These are phyloP conservation scores for Postia placenta DNA, from an alignment of 768 basidiomycete species.

Conservation along the genomic window DNA sequence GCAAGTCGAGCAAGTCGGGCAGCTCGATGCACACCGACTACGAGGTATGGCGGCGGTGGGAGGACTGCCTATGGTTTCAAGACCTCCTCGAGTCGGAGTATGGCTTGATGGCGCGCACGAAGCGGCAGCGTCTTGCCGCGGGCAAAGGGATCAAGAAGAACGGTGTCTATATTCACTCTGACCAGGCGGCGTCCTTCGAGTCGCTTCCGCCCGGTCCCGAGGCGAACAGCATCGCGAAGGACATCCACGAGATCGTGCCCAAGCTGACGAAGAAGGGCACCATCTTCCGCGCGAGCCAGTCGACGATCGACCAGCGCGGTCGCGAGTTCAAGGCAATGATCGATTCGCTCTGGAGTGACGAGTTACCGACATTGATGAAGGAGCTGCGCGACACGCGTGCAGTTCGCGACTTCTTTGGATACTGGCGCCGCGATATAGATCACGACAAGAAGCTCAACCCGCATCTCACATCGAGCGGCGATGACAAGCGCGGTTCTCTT, in stretches of 20 bases:
- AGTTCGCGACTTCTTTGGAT: constrained; percentile 73
- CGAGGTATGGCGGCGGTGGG: constrained; percentile 77
- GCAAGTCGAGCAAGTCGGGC: constrained; percentile 14
- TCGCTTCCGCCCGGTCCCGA: constrained; percentile 82
- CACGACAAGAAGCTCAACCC: constrained; percentile 36
- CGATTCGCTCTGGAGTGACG: constrained; percentile 48
- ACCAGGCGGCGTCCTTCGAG: constrained; percentile 78
- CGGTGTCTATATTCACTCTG: constrained; percentile 61
- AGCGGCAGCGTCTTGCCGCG: constrained; percentile 57
- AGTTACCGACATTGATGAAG: constrained; percentile 57
- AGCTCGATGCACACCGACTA: constrained; percentile 40
- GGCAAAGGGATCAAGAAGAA: constrained; percentile 75
- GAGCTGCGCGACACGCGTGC: constrained; percentile 55
- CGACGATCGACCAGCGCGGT: constrained; percentile 57
- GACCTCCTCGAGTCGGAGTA: constrained; percentile 65
- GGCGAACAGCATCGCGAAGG: constrained; percentile 62
- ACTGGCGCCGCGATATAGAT: constrained; percentile 71
- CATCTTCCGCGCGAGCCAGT: constrained; percentile 65
- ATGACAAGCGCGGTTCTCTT: constrained; percentile 36
- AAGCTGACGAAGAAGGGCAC: constrained; percentile 65
- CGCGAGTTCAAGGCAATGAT: constrained; percentile 56
- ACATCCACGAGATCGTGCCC: constrained; percentile 63
- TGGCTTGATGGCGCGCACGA: constrained; percentile 52
- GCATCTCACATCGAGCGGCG: constrained; percentile 11
- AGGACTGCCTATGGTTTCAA: constrained; percentile 77